Evolutionary conservation across 768 basidiomycete genomes (phyloP).

Genomic region (Auricularia sp.): DNA sequence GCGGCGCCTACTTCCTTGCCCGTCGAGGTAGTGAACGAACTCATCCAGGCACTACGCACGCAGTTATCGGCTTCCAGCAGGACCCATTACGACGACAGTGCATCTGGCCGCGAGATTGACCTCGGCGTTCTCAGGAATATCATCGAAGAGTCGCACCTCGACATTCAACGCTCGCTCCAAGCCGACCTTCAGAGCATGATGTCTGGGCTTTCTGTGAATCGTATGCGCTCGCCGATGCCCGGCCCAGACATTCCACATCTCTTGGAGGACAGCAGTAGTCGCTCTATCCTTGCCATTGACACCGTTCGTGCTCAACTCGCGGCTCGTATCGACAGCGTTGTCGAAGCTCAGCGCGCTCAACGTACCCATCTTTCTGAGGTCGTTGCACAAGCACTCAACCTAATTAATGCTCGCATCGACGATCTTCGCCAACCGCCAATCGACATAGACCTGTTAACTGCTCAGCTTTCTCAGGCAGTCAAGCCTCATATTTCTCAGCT

Average conservation of each 20-base stretch:
- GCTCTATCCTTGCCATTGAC: slow-evolving; percentile 50
- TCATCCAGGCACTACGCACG: slow-evolving; percentile 55
- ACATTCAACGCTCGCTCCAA: slow-evolving; percentile 7
- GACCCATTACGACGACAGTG: neutral
- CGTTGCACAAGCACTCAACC: slow-evolving; percentile 50
- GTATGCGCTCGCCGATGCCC: slow-evolving; percentile 7
- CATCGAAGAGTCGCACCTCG: slow-evolving; percentile 2
- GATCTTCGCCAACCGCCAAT: slow-evolving; percentile 55
- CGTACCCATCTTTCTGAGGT: slow-evolving; percentile 45
- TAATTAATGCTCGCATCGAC: slow-evolving; percentile 50
- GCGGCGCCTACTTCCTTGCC: slow-evolving; percentile 22
- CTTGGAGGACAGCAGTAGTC: slow-evolving; percentile 49
- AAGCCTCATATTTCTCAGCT: slow-evolving; percentile 84
- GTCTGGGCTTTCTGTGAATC: neutral
- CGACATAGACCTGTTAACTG: slow-evolving; percentile 71
- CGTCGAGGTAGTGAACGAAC: slow-evolving; percentile 51
- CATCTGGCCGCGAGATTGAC: neutral
- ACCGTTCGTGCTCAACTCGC: slow-evolving; percentile 48
- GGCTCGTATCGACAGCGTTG: slow-evolving; percentile 46
- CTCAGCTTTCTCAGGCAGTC: slow-evolving; percentile 69
- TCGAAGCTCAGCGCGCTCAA: slow-evolving; percentile 25
- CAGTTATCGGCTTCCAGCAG: slow-evolving; percentile 30
- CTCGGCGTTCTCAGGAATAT: neutral
- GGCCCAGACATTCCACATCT: slow-evolving; percentile 15
- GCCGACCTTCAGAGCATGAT: slow-evolving; percentile 9